Base-by-base conservation (phyloP, 345 rosid species). In the Eucalyptus pumila region DNA sequence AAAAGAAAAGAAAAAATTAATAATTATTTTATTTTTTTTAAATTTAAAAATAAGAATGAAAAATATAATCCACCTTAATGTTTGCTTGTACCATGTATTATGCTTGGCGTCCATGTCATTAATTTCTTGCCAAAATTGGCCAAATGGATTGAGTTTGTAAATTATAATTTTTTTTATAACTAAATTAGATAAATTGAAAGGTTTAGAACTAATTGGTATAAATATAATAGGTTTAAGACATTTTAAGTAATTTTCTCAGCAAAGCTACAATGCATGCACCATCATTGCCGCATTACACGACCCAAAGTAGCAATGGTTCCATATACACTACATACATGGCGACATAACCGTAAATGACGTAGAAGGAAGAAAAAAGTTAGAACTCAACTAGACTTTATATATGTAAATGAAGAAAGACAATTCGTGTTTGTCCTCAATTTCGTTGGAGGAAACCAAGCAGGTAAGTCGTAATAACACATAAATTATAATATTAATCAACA, bases 111-210 rank as follows among this genome's bases (percentile, higher is more conserved):
- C 65, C 6, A 58, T 26, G 30, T 58, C 30, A 58, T 24, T 11
- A 26, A 24, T 58, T 58, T 58, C 14, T 27, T 24, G 6, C 30
- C 13, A 23, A 58, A 58, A 58, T 58, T 1, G 14, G 30, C 30
- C 30, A 26, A 2, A 58, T 58, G 65, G 12, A 58, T 11, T 58
- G 30, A 58, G 13, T 58, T 58, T 4, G 30, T 24, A 58, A 4
- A 58, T 26, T 58, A 26, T 24, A 58, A 51, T 17, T 6, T 1
- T 0, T 0, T 3, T 58, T 58, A 58, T 58, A 1, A 26, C 14
- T 58, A 58, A 58, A 26, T 58, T 58, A 26, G 65, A 11, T 26
- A 26, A 58, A 58, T 58, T 58, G n/a, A 58, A 58, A 58, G n/a
- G 13, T 58, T 24, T 58, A 58, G n/a, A 21, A 58, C 14, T 26